Evolutionary conservation across 2,329 filamentous ascomycete species (phyloP), one percentile per base, ranked within the genome.

Genomic region (Hyphodiscus sp.): DNA sequence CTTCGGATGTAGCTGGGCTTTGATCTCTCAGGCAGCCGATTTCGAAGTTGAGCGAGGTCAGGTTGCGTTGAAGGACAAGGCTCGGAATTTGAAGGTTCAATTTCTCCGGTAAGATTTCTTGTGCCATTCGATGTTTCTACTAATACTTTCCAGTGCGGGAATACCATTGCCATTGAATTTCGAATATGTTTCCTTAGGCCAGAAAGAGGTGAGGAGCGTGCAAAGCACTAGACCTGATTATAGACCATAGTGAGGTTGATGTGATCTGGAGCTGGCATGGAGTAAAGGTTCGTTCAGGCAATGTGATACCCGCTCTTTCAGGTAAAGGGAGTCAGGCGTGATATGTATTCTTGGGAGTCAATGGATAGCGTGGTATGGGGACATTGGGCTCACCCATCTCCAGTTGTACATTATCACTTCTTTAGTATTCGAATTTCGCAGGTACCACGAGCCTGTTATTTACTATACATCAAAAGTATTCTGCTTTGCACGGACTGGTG

Each of bases 61-160:
- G 55, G 76, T 80, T 2, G 76, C 79, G 45, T 56, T 82, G 8
- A 80, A 79, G 59, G 77, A 80, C 57, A 75, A 74, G 55, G 79
- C 78, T 3, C 71, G 80, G 49, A 81, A 80, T 55, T 65, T 82
- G 53, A 79, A 77, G 62, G 67, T 73, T 42, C 67, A 67, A 8
- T 73, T 63, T 49, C 50, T 76, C 2, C 72, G 71, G 74, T 76
- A 63, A 65, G 71, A 70, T 41, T 30, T 41, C 19, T 38, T 16
- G 1, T 9, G 5, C 18, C 13, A 16, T 41, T 11, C 26, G 45
- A 23, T 26, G 19, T 20, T 38, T 47, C 18, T 41, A 18, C 52
- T 55, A 53, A 60, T 38, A 38, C 1, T 15, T 0, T 26, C 30
- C 20, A 64, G 62, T 41, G 38, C 56, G 15, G 51, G 54, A 13